Base-by-base conservation (phyloP, 257 asterid genomes). In the Solanum tarijense region DNA sequence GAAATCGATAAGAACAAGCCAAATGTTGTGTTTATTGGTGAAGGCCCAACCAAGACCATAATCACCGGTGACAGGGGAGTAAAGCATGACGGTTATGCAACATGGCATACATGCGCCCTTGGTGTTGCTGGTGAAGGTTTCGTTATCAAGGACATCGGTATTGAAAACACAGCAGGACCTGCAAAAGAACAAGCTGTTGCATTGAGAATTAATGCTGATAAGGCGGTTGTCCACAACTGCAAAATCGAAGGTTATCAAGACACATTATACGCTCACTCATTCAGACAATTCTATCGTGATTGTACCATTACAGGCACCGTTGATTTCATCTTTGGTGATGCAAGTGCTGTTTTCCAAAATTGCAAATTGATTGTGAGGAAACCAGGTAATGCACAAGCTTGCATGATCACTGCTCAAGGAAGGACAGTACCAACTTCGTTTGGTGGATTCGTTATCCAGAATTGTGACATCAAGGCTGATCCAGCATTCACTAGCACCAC, bases 361-460 rank as follows among this genome's bases (percentile, higher is more conserved):
- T 65, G 97, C 90, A 88, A 86, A 48, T 55, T 94, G 35, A 86
- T 95, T 9, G 96, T 94, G 2, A 94, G 98, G 35, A 91, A 89
- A 91, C 99, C 99, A 6, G n/a, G 93, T 41, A 84, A 62, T 4
- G 91, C 91, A 93, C 99, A 94, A 73, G 94, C 90, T 1, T 95
- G 98, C 90, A 95, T 95, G 98, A 95, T 95, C 27, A 96, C 98
- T 2, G 99, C 99, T 20, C 99, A 96, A 86, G 99, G 98, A 4
- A 93, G 98, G 29, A 94, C 90, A 48, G 95, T 4, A 96, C 27
- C 31, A 38, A n/a, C 6, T 23, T 23, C 31, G 7, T 4, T 87
- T 0, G 98, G 99, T 9, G 92, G 86, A 52, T 94, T 89, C 31
- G 86, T 94, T 23, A 2, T 95, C 88, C 98, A 94, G 52, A 90